Base-by-base conservation (phyloP, 2,329 filamentous ascomycete genomes). In the Hypoxylon sp. region DNA sequence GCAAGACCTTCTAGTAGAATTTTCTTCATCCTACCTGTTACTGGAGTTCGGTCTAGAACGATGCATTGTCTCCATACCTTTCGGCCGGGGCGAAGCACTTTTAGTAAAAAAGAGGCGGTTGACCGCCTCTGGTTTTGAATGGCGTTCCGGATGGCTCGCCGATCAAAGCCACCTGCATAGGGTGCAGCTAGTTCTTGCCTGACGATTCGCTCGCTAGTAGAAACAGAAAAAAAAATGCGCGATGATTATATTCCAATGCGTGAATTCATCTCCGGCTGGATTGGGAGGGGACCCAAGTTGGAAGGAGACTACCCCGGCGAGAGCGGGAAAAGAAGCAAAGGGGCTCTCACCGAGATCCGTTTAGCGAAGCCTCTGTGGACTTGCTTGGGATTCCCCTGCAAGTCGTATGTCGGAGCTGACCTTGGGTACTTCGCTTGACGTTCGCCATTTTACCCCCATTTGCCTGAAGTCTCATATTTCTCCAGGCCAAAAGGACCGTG, bases 301-400 rank as follows among this genome's bases (percentile, higher is more conserved):
- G 60, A 65, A 44, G 48, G 35, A 20, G 17, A 42, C 46, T 35
- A 54, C 63, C 51, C 46, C 57, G 66, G 66, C 42, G 59, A 58
- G 61, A 50, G 57, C 56, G 61, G 44, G 49, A 44, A 31, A 69
- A 72, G 61, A 72, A 72, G 69, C 61, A 72, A 72, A 62, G 30
- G 27, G 54, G 42, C 56, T 44, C 50, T 65, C 66, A 65, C 66
- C 61, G 58, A 68, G 58, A 55, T 49, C 54, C 51, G 57, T 56
- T 63, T 64, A 61, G 57, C 61, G 60, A 66, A 46, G 8, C 17
- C 48, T 48, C 46, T 46, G 46, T 37, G 8, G 25, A 46, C 13
- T 58, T 71, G 49, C 49, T 61, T 49, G 61, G 69, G 66, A 57
- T 33, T 58, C 27, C 69, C 69, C 61, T 71, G 69, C 17, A 44